Percentiles rank a stretch among this genome's conserved stretches.
Conservation (phyloP, 306 rosid genomes). For the Fragaria iinumae region DNA sequence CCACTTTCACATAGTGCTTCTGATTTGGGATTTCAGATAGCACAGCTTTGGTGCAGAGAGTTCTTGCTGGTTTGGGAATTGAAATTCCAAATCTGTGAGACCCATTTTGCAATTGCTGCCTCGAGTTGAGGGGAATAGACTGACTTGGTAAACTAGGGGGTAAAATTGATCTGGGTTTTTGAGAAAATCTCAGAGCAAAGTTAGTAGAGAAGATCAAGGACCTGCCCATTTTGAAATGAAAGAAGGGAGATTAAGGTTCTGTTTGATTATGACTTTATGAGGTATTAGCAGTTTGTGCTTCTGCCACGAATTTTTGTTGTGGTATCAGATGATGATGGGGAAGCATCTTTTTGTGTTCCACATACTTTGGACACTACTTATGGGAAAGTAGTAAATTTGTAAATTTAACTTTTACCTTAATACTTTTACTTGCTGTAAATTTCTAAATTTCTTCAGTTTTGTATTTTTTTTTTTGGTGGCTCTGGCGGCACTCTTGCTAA, state of each 20-base stretch:
- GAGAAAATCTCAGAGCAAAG: constrained; percentile 34
- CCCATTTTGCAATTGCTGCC: constrained; percentile 34
- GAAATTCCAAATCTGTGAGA: constrained; percentile 22
- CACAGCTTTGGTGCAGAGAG: constrained; percentile 39
- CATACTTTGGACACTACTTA: constrained; percentile 6
- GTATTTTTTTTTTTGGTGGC: background rate
- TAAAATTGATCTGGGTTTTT: constrained; percentile 29
- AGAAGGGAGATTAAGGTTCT: background rate
- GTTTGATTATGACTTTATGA: background rate
- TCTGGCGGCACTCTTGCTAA: no score
- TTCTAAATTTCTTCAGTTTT: no score
- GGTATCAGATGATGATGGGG: background rate
- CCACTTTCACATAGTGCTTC: constrained; percentile 49
- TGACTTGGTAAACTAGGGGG: constrained; percentile 16
- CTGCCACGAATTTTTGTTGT: constrained; percentile 10
- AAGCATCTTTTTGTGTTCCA: constrained; percentile 18
- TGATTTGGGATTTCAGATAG: constrained; percentile 44
- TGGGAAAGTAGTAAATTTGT: no score
- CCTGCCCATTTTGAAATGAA: constrained; percentile 34
- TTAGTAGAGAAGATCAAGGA: constrained; percentile 46
- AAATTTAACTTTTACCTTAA: background rate
- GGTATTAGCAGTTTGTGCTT: background rate
- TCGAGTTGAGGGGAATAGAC: constrained; percentile 18
- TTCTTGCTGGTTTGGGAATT: constrained; percentile 29
- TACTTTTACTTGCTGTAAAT: background rate